phyloP scores from a whole-genome alignment of 2,329 filamentous ascomycete species.

The Stylonectria norvegica region DNA sequence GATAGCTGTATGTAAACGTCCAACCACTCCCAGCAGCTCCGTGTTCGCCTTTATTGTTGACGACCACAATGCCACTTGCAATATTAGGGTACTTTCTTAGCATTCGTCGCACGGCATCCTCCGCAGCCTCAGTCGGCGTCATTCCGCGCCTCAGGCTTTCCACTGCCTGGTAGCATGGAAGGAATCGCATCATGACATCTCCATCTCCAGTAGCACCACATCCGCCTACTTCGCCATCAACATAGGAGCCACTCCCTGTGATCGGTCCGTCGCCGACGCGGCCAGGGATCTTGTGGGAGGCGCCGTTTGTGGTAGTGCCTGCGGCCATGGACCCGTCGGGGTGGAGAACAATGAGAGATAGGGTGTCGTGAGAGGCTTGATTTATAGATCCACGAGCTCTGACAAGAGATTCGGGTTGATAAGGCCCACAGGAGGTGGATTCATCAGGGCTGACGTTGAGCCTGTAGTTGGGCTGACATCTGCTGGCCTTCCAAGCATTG shows the following conservation, averaged over 20 bases:
- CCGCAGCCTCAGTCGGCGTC: constrained; percentile 45
- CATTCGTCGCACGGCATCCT: constrained; percentile 50
- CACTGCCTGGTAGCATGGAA: constrained; percentile 56
- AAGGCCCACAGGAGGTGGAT: constrained; percentile 44
- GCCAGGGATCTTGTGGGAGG: constrained; percentile 51
- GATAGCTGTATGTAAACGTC: constrained; percentile 52
- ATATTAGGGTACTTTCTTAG: constrained; percentile 44
- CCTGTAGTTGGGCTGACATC: constrained; percentile 53
- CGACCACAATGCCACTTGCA: constrained; percentile 49
- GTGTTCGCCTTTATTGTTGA: constrained; percentile 46
- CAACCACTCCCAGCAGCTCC: constrained; percentile 51
- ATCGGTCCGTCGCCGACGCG: constrained; percentile 56
- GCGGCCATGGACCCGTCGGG: constrained; percentile 47
- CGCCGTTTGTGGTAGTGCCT: constrained; percentile 55
- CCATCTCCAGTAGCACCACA: constrained; percentile 57
- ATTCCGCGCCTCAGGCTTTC: constrained; percentile 51
- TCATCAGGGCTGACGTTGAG: constrained; percentile 45
- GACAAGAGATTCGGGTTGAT: constrained; percentile 30
- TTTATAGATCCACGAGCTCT: background rate
- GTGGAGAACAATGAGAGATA: constrained; percentile 50
- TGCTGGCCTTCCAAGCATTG: constrained; percentile 37
- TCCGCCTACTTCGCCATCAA: constrained; percentile 50
- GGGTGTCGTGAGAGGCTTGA: constrained; percentile 48
- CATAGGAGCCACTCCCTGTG: constrained; percentile 52
- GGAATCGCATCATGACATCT: constrained; percentile 55